Evolutionary conservation across 2,329 filamentous ascomycete genomes (phyloP).

Genomic region (Colletotrichum sp.): DNA sequence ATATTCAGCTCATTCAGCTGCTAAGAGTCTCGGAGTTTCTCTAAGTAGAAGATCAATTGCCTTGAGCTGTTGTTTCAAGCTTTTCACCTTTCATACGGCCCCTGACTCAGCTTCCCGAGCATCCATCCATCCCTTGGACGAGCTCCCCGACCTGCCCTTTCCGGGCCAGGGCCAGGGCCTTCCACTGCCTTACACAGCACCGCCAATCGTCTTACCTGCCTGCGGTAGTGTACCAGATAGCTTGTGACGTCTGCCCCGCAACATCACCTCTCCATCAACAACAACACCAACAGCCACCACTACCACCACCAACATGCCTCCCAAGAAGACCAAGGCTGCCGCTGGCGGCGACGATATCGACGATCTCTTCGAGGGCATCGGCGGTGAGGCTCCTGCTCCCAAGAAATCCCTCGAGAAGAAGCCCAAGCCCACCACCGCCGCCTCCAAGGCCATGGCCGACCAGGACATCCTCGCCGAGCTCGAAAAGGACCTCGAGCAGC

Average conservation of each 20-base stretch:
- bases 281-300: background rate
- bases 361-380: conserved; percentile 69
- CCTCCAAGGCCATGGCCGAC: conserved; percentile 55
- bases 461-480: conserved; percentile 88
- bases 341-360: conserved; percentile 67
- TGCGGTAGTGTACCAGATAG: background rate
- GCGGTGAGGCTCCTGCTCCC: conserved; percentile 52
- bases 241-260: conserved; percentile 18
- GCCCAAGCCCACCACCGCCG: conserved; percentile 52
- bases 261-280: background rate
- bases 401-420: conserved; percentile 52
- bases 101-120: conserved; percentile 15
- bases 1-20: background rate
- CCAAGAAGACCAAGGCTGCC: conserved; percentile 62
- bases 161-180: background rate
- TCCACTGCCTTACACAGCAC: background rate
- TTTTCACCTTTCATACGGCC: background rate
- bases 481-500: conserved; percentile 66
- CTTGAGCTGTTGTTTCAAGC: background rate
- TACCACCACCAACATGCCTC: conserved; percentile 51
- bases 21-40: background rate
- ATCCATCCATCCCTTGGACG: background rate
- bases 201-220: background rate
- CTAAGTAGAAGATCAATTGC: background rate
- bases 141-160: background rate